These are phyloP conservation scores for Solanum infundibuliforme DNA, from an alignment of 257 asterid species.

Conservation along the genomic window DNA sequence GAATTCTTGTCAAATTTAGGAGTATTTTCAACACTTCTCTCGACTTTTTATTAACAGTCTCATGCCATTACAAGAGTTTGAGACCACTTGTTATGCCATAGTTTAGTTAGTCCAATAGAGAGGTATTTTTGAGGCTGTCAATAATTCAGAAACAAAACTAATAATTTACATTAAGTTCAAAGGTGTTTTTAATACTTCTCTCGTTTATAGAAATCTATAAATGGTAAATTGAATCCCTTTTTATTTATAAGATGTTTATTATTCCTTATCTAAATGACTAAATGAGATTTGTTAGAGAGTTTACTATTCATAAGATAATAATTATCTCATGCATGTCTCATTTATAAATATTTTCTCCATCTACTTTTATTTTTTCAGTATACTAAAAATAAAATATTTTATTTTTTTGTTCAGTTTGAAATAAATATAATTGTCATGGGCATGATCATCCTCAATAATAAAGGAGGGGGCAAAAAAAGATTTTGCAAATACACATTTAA, in stretches of 20 bases:
- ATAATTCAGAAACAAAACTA: rapidly evolving
- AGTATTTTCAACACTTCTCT: too few relatives aligned
- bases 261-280: background rate
- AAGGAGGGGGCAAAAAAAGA: background rate
- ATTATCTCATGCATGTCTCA: background rate
- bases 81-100: background rate
- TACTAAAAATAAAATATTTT: background rate
- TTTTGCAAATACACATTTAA: background rate
- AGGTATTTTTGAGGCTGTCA: rapidly evolving
- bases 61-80: background rate
- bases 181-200: too few relatives aligned
- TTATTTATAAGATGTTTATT: too few relatives aligned
- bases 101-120: too few relatives aligned
- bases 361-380: background rate
- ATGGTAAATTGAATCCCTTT: background rate
- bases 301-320: background rate
- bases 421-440: background rate
- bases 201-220: background rate
- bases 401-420: background rate
- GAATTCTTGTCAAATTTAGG: background rate
- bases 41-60: too few relatives aligned
- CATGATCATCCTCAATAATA: background rate
- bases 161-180: too few relatives aligned
- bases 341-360: background rate
- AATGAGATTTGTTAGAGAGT: background rate